Evolutionary conservation across 306 rosid genomes (phyloP), one percentile per base, ranked within the genome.

Genomic region (Lathyrus tuberosus): DNA sequence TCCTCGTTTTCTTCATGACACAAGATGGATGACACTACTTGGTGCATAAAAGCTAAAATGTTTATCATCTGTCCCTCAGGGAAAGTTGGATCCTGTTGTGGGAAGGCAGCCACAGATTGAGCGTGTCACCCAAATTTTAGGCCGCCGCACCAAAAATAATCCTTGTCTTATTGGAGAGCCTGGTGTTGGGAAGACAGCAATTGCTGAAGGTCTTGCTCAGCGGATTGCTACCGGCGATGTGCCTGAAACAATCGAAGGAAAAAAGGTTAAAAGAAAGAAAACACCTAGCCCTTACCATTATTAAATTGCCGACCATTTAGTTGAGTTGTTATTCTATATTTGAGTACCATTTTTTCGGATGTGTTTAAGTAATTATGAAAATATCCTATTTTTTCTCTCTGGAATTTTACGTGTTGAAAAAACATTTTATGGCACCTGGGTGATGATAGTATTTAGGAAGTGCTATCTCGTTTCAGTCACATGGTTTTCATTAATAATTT

Each of bases 101-200:
- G 98, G 98, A 80, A 90, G 98, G 80, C 98, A 94, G 78, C 95
- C 40, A 0, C 98, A 94, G 77, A 94, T 94, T 48, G 98, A 94
- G 80, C 91, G 98, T 60, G 98, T 94, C 26, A 90, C 94, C 70
- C 98, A 94, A 79, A 94, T 94, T 77, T 84, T 94, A 78, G 98
- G 98, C 13, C 88, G 98, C 68, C 83, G 98, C 5, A 94, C 98
- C 0, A 94, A 94, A 78, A 94, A 94, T 48, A 94, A 94, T 74
- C 99, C 99, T 7, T 94, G 99, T 77, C 95, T 94, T 51, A 91
- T 94, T 77, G 99, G 99, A 58, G 99, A 94, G 68, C 99, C 99
- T 68, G 99, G 99, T 78, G 99, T 94, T 72, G 99, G 99, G 56
- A 94, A 94, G 87, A 94, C 99, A 65, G 99, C 99, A 46, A 94